Evolutionary conservation across 768 basidiomycete genomes (phyloP).

Genomic region (Cyathus striatus): DNA sequence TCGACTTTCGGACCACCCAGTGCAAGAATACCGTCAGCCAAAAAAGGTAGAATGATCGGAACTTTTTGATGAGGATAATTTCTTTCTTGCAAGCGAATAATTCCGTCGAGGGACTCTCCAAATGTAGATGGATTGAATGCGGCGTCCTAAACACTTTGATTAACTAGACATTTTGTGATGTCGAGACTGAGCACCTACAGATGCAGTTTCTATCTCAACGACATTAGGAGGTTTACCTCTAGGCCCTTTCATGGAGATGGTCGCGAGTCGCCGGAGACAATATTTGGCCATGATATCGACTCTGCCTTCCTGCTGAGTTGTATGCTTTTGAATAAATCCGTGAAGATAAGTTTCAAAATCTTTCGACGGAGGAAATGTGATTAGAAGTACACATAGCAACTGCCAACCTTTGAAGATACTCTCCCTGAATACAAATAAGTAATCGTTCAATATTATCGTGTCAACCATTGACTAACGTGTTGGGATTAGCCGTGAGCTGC

Average conservation of each 20-base stretch:
- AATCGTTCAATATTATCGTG: not conserved
- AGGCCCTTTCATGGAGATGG: conserved; percentile 80
- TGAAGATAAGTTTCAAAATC: conserved; percentile 84
- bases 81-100: conserved; percentile 78
- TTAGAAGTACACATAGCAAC: conserved; percentile 82
- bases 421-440: conserved; percentile 43
- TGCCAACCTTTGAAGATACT: conserved; percentile 92
- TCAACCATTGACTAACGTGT: conserved; percentile 63
- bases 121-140: conserved; percentile 95
- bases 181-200: conserved; percentile 37
- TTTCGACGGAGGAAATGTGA: conserved; percentile 91
- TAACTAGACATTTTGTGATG: conserved; percentile 4
- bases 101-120: conserved; percentile 82
- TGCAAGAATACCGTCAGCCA: conserved; percentile 87
- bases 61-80: conserved; percentile 83
- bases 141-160: conserved; percentile 55
- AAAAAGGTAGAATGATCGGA: conserved; percentile 91
- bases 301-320: conserved; percentile 63
- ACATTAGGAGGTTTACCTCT: conserved; percentile 77
- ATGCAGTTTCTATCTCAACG: conserved; percentile 89
- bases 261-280: conserved; percentile 71
- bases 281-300: conserved; percentile 90
- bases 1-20: conserved; percentile 81
- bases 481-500: conserved; percentile 80
- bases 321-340: conserved; percentile 72